A percentile compares a stretch with the other conserved stretches of the same genome.
phyloP scores from a whole-genome alignment of 805 yeast species.

The Kuraishia cidri region DNA sequence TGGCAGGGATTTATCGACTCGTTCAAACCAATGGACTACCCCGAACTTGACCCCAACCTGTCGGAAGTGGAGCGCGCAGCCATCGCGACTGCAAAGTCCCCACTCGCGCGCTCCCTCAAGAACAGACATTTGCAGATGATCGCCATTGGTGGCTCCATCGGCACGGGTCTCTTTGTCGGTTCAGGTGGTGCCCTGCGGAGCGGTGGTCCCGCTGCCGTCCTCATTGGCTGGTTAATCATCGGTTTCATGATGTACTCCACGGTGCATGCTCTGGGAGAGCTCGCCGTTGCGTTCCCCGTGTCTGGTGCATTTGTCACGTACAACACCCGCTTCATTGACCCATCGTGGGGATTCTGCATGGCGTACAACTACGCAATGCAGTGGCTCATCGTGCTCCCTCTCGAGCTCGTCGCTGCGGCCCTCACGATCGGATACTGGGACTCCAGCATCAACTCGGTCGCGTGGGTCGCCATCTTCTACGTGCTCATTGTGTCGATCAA shows the following conservation, averaged over 20 bases:
- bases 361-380: slow-evolving; percentile 50
- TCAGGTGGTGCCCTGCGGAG: slow-evolving; percentile 52
- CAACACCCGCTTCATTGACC: slow-evolving; percentile 49
- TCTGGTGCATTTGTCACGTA: slow-evolving; percentile 54
- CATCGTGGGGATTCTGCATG: slow-evolving; percentile 54
- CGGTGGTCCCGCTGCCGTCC: slow-evolving; percentile 71
- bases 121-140: slow-evolving; percentile 55
- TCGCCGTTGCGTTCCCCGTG: slow-evolving; percentile 54
- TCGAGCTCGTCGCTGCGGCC: slow-evolving; percentile 48
- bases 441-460: slow-evolving; percentile 34
- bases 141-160: slow-evolving; percentile 78
- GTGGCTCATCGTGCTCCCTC: slow-evolving; percentile 45
- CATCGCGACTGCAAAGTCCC: slow-evolving; percentile 36
- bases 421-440: slow-evolving; percentile 44
- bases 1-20: slow-evolving; percentile 14
- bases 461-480: slow-evolving; percentile 49
- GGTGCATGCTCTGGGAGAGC: slow-evolving; percentile 58
- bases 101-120: slow-evolving; percentile 41
- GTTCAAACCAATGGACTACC: slow-evolving; percentile 20
- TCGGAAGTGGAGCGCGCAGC: slow-evolving; percentile 37
- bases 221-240: slow-evolving; percentile 49
- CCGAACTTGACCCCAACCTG: slow-evolving; percentile 32
- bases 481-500: slow-evolving; percentile 40
- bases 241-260: slow-evolving; percentile 55
- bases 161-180: slow-evolving; percentile 77